These are phyloP conservation scores for Exophiala bonariae DNA, from an alignment of 2,329 filamentous ascomycete genomes.

Conservation along the genomic window DNA sequence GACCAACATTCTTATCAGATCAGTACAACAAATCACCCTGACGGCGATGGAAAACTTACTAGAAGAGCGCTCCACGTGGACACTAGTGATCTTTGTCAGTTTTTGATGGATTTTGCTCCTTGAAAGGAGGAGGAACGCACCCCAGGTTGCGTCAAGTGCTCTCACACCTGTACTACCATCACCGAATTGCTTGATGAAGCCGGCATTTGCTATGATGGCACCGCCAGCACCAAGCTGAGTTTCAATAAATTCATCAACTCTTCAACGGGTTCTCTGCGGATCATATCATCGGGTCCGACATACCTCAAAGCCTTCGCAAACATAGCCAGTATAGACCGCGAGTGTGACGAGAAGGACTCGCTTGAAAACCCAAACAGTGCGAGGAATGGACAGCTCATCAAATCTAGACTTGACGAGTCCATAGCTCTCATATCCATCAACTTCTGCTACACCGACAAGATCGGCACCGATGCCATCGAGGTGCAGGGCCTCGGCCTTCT, in stretches of 20 bases:
- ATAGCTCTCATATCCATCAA: not conserved
- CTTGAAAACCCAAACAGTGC: not conserved
- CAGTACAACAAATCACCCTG: no score
- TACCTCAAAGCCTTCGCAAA: conserved; percentile 2
- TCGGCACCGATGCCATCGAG: not conserved
- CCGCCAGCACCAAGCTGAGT: not conserved
- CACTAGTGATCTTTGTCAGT: not conserved
- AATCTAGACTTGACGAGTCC: not conserved
- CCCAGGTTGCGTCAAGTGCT: no score
- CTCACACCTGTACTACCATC: no score
- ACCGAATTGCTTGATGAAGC: not conserved
- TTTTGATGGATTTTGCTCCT: not conserved
- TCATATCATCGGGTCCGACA: not conserved
- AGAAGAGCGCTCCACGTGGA: conserved; percentile 1
- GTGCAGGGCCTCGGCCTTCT: no score
- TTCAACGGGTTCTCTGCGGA: no score
- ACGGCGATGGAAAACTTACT: not conserved
- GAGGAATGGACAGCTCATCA: not conserved
- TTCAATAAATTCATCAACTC: no score
- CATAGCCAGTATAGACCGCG: not conserved
- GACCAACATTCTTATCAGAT: no score
- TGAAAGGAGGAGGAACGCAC: no score
- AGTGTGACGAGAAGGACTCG: not conserved
- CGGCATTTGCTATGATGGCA: not conserved
- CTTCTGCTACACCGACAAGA: not conserved